Base-by-base conservation (phyloP, 352 stramenopile genomes). In the Elongisporangium prolatum region DNA sequence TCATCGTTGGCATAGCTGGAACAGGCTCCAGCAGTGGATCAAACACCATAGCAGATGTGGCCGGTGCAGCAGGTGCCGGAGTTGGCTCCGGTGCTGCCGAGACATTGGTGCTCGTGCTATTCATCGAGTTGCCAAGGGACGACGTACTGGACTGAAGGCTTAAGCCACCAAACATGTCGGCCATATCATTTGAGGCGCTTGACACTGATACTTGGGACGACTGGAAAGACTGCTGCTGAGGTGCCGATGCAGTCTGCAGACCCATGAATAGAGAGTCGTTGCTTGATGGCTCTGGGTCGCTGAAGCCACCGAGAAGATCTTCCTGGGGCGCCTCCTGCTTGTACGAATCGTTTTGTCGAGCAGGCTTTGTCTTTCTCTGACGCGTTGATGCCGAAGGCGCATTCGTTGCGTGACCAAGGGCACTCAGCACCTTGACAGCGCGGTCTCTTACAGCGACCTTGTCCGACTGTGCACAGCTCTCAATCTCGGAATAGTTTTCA, bases 401-500 rank as follows among this genome's bases (percentile, higher is more conserved):
- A 8, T 64, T 71, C 38, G 63, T 67, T 21, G 75, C 75, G 50
- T 88, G 63, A 17, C 82, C 84, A 8, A 94, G 50, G 6, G 75
- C 54, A 53, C 74, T 79, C 56, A 95, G 47, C 21, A 95, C 75
- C 63, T 93, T 92, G 7, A 91, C 61, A 6, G 85, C 85, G 52
- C 85, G 83, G 52, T 95, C 85, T 9, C 80, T 75, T 24, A 95
- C 71, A 9, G 83, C 83, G 17, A 76, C 71, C 67, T 95, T 95
- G 48, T 95, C 85, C 21, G 81, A 91, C 47, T 80, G 80, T 0
- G 72, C 56, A 37, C 82, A 91, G n/a, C 64, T 53, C 48, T 94
- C 80, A 24, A 94, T 89, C 63, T 93, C 84, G 24, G 72, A 66
- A 14, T 63, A 80, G 63, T 91, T 93, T 55, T 95, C 86, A 14